Conservation (phyloP, 176 grass and related monocot species). For the Oryza meyeriana region DNA sequence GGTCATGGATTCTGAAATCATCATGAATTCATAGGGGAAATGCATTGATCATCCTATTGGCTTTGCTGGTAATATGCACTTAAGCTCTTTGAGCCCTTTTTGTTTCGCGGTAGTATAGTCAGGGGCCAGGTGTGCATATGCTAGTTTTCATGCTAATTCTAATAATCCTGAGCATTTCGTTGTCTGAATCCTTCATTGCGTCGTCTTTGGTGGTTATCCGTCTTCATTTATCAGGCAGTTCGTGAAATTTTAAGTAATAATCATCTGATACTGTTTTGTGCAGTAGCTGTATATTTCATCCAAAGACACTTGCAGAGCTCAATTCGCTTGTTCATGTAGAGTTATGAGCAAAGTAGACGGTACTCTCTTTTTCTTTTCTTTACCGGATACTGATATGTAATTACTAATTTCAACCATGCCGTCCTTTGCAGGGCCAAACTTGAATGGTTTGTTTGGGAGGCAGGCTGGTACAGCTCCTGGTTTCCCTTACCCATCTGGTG, state of each 20-base stretch:
- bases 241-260: background rate
- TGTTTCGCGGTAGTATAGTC: background rate
- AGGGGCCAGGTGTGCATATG: background rate
- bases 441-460: conserved; percentile 89
- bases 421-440: conserved; percentile 61
- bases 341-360: background rate
- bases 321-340: background rate
- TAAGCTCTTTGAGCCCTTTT: background rate
- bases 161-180: background rate
- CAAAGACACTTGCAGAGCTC: background rate
- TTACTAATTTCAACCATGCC: background rate
- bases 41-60: background rate
- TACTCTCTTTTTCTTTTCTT: background rate
- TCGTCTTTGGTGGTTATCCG: background rate
- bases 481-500: conserved; percentile 73
- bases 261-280: background rate
- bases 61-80: background rate
- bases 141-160: background rate
- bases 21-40: background rate
- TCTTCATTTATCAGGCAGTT: background rate
- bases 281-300: background rate
- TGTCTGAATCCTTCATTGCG: no score
- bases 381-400: background rate
- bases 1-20: background rate
- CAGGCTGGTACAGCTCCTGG: conserved; percentile 74